Base-by-base conservation (phyloP, 2,329 filamentous ascomycete genomes). In the Cercospora zeina region DNA sequence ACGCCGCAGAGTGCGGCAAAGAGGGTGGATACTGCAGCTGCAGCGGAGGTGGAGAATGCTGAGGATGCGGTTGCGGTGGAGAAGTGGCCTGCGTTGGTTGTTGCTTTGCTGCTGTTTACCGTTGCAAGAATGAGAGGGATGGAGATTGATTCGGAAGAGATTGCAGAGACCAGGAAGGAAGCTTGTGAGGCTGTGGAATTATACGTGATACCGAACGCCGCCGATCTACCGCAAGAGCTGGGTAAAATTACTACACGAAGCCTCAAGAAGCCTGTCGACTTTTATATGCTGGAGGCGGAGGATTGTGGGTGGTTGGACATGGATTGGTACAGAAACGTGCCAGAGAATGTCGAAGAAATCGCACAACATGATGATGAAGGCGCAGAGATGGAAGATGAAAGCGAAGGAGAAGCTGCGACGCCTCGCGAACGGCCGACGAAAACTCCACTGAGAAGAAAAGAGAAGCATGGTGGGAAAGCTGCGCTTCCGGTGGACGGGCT, bases 391-490 rank as follows among this genome's bases (percentile, higher is more conserved):
- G 54, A 57, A 34, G 59, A 61, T 6, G 54, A 59, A 19, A 54
- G 59, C 10, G 54, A 47, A 27, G 24, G 24, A 37, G 60, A 50
- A 4, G 42, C 59, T 11, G 24, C 54, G 27, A 70, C 64, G 14
- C 63, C 62, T 31, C 65, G 61, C 16, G 62, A 62, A 54, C 65
- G 62, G 21, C 65, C 63, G 37, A 67, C 68, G 4, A 75, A 75
- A 61, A 76, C 74, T 14, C 74, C 74, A 13, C 57, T 75, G 37
- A 67, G 72, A 21, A 67, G 73, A 21, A 74, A 71, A 31, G 73
- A 75, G 62, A 75, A 75, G 62, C 71, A 72, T 51, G 62, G 62
- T 8, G 65, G 62, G 31, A 68, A 68, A 45, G 34, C 16, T 27
- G 70, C 67, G 1, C 42, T 57, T 30, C 61, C 61, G 8, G 45